These are phyloP conservation scores for Solanum ossicruentum DNA, from an alignment of 257 asterid genomes.

Conservation along the genomic window DNA sequence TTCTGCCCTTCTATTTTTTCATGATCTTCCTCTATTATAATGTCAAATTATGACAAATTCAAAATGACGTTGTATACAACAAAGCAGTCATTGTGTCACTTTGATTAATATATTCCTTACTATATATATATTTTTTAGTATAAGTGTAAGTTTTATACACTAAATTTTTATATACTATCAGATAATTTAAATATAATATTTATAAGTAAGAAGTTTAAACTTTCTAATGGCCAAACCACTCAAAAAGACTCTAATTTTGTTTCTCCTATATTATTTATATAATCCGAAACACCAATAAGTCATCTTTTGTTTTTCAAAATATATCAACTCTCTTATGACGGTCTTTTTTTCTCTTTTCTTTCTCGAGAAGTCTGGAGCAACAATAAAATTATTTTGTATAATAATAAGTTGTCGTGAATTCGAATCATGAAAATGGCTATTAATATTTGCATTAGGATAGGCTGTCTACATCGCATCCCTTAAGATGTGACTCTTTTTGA, in stretches of 20 bases:
- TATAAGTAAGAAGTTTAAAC: not conserved
- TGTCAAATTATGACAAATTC: not conserved
- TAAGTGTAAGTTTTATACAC: not conserved
- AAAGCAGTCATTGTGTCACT: not conserved
- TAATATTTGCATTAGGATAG: not conserved
- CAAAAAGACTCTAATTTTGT: not conserved
- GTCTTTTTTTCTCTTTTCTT: too few species aligned
- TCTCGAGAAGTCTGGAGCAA: accelerated
- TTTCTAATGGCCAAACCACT: not conserved
- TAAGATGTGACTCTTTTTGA: too few species aligned
- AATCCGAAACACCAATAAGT: not conserved
- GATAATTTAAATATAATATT: not conserved
- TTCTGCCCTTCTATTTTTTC: too few species aligned
- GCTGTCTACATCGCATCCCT: not conserved
- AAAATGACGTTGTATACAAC: not conserved
- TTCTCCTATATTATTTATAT: not conserved
- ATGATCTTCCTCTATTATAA: not conserved
- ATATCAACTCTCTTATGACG: not conserved
- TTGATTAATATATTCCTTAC: not conserved
- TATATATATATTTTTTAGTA: too few species aligned
- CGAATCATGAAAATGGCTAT: not conserved
- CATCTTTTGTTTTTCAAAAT: not conserved
- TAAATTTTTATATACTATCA: not conserved
- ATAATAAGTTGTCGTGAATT: too few species aligned
- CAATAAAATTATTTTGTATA: too few species aligned